Conservation (phyloP, 2,329 filamentous ascomycete genomes). For the Ophiostoma himal-ulmi region DNA sequence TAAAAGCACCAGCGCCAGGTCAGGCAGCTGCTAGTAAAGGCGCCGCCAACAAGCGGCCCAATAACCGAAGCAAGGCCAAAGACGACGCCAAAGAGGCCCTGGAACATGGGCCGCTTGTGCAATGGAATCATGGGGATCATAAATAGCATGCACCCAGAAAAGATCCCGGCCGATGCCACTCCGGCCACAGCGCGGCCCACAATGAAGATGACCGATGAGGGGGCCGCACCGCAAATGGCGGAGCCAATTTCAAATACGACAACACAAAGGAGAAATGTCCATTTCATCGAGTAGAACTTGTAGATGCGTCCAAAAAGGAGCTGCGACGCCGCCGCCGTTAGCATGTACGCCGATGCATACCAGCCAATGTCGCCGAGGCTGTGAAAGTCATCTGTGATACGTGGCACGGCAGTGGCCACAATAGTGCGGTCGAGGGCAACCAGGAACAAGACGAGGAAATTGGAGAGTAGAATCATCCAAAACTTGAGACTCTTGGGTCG, state of each 20-base stretch:
- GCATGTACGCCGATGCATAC: slow-evolving; percentile 27
- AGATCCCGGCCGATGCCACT: slow-evolving; percentile 37
- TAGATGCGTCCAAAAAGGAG: slow-evolving; percentile 39
- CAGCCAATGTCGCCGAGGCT: slow-evolving; percentile 26
- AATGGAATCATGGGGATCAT: slow-evolving; percentile 34
- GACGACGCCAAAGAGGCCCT: slow-evolving; percentile 35
- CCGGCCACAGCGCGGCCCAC: slow-evolving; percentile 39
- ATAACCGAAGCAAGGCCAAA: slow-evolving; percentile 35
- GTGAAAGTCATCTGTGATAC: slow-evolving; percentile 26
- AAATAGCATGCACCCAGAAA: slow-evolving; percentile 37
- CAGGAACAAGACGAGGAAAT: slow-evolving; percentile 37
- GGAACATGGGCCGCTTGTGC: slow-evolving; percentile 33
- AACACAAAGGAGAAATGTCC: slow-evolving; percentile 32
- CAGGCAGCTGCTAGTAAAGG: slow-evolving; percentile 33
- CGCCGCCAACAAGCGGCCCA: slow-evolving; percentile 37
- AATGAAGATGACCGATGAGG: slow-evolving; percentile 37
- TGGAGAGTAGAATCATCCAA: slow-evolving; percentile 47
- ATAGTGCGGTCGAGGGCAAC: slow-evolving; percentile 35
- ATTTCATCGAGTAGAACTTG: slow-evolving; percentile 36
- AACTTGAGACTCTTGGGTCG: slow-evolving; percentile 39
- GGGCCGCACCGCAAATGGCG: slow-evolving; percentile 38
- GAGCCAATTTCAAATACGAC: slow-evolving; percentile 38
- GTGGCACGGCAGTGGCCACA: slow-evolving; percentile 29
- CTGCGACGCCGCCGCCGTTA: slow-evolving; percentile 30
- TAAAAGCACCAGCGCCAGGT: slow-evolving; percentile 39